Conservation (phyloP, 148 eudicot species). For the Arbutus unedo region DNA sequence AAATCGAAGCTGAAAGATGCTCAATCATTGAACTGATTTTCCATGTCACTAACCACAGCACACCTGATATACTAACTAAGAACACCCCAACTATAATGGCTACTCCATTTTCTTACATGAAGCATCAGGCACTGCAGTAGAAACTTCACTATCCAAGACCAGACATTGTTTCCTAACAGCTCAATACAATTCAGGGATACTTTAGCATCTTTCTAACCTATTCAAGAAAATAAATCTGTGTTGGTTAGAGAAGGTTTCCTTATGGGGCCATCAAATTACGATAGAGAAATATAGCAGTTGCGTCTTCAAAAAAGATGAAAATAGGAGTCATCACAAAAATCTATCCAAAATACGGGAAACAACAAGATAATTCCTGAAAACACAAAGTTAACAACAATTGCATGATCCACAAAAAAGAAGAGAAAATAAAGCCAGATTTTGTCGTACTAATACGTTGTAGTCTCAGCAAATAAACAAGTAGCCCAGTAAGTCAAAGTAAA, state of each 20-base stretch:
- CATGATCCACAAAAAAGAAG: not conserved
- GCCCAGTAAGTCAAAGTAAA: constrained; percentile 18
- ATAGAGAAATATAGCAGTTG: not conserved
- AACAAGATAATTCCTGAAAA: not conserved
- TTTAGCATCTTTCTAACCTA: not conserved
- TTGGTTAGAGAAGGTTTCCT: not conserved
- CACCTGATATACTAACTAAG: not conserved
- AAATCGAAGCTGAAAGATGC: not conserved
- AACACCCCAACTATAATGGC: not conserved
- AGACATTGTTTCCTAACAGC: not conserved
- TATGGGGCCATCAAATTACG: not conserved
- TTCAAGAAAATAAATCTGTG: not conserved
- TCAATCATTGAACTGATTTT: not conserved
- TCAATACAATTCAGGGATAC: not conserved
- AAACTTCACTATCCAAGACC: constrained; percentile 1
- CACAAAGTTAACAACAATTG: not conserved
- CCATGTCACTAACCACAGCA: not conserved
- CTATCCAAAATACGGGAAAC: not conserved
- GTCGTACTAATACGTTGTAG: not conserved
- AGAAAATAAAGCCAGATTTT: not conserved
- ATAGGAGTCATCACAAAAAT: not conserved
- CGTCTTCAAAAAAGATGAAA: not conserved
- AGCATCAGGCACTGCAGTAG: not conserved
- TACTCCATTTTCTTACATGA: not conserved
- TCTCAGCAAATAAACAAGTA: constrained; percentile 11